Evolutionary conservation across 192 early-diverging fungal species (phyloP).

Genomic region (Radiomyces spectabilis): DNA sequence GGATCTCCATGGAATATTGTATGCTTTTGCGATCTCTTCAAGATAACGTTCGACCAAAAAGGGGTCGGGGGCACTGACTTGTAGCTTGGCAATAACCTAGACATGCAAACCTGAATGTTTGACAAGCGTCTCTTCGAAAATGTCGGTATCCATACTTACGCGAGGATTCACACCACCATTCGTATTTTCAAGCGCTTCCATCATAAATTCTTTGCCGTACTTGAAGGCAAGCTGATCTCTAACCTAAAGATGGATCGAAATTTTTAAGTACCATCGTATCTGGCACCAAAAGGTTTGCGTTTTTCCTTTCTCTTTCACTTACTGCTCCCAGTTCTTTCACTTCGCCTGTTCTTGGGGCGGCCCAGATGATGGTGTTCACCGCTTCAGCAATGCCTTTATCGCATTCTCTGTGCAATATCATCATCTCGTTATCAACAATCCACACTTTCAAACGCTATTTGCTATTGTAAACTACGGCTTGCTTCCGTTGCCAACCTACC

Average conservation of each 20-base stretch:
- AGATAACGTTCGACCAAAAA: constrained; percentile 81
- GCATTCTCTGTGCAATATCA: constrained; percentile 39
- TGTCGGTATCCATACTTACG: constrained; percentile 29
- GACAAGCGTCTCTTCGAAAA: background rate
- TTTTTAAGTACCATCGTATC: too few relatives aligned
- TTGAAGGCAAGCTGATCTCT: constrained; percentile 76
- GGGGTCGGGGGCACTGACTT: constrained; percentile 68
- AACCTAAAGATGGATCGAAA: constrained; percentile 28
- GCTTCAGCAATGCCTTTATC: constrained; percentile 82
- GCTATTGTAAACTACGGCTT: too few relatives aligned
- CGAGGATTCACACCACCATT: constrained; percentile 69
- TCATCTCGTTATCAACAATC: background rate
- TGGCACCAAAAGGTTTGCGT: background rate
- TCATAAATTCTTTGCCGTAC: constrained; percentile 77
- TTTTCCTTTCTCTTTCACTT: background rate
- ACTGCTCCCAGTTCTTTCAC: constrained; percentile 72
- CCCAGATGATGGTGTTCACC: constrained; percentile 85
- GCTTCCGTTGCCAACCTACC: too few relatives aligned
- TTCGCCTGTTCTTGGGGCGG: constrained; percentile 72
- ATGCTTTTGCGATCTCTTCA: constrained; percentile 80
- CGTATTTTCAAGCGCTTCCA: constrained; percentile 66
- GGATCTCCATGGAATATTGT: constrained; percentile 65
- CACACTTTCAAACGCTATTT: too few relatives aligned
- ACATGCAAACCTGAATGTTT: background rate
- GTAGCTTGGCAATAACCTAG: constrained; percentile 77